Base-by-base conservation (phyloP, 805 yeast genomes). In the Candida vaughaniae region DNA sequence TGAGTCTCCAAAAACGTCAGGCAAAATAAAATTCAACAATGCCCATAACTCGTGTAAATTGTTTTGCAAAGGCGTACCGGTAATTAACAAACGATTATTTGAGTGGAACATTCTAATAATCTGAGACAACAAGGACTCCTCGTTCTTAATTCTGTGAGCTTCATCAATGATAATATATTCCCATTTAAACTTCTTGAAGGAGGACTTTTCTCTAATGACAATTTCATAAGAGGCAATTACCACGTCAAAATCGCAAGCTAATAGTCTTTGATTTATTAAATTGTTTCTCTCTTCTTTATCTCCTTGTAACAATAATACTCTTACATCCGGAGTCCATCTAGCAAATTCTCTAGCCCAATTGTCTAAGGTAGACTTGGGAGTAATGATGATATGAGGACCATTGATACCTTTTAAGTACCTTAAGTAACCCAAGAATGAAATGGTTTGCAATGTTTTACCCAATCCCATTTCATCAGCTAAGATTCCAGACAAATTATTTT, bases 401-500 rank as follows among this genome's bases (percentile, higher is more conserved):
- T 68, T 69, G 20, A 75, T 67, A 22, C 73, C 66, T 46, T 73
- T 77, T 37, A 78, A 58, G 51, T 77, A 82, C 43, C 93, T 69
- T 28, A 85, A 62, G 52, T 80, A 85, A 2, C 91, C 91, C 30
- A 85, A 59, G 45, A 82, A 81, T 6, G 91, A 77, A 45, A 85
- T 84, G 0, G 91, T 85, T 57, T 85, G 93, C 40, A 85, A 62
- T 3, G 93, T 85, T 55, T 85, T 85, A 48, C 93, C 93, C 43
- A 85, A 62, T 1, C 93, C 93, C 93, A 85, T 85, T 61, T 85
- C 93, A 60, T 85, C 93, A 1, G 93, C 93, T 41, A 85, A 66
- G 16, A 85, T 84, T 42, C 93, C 93, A 1, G 85, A 76, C 31
- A 85, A 62, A 42, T 78, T 75, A 60, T 82, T 82, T 45, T 78